Percentiles rank a stretch among this genome's conserved stretches.
Evolutionary conservation across 345 rosid genomes (phyloP).

Genomic region (Acer campestre): DNA sequence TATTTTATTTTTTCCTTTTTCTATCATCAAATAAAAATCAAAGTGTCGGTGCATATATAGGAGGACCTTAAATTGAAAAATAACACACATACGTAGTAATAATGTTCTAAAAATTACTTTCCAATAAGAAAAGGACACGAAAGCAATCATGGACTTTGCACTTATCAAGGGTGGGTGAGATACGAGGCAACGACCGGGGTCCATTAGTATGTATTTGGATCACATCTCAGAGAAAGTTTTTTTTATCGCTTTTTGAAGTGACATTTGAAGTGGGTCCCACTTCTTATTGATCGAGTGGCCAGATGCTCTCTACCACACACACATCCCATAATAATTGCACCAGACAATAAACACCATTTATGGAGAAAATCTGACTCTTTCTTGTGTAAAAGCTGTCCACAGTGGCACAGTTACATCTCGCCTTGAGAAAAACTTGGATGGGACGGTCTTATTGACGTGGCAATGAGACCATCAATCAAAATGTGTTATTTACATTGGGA

Average conservation of each 20-base stretch:
- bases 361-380: neutral
- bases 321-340: neutral
- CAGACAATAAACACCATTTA: neutral
- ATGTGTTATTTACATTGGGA: too few species aligned
- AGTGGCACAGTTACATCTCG: too few species aligned
- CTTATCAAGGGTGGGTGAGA: neutral
- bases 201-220: neutral
- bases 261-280: neutral
- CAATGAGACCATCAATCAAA: too few species aligned
- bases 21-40: too few species aligned
- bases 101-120: neutral
- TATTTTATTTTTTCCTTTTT: too few species aligned
- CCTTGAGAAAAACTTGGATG: too few species aligned
- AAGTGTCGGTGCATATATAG: slow-evolving; percentile 6
- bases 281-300: neutral
- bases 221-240: neutral
- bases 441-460: too few species aligned
- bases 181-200: neutral
- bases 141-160: neutral
- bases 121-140: neutral
- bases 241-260: neutral
- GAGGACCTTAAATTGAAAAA: neutral
- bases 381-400: too few species aligned
- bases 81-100: neutral
- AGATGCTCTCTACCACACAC: neutral